Evolutionary conservation across 192 early-diverging fungal species (phyloP).

Genomic region (Coemansia sp.): DNA sequence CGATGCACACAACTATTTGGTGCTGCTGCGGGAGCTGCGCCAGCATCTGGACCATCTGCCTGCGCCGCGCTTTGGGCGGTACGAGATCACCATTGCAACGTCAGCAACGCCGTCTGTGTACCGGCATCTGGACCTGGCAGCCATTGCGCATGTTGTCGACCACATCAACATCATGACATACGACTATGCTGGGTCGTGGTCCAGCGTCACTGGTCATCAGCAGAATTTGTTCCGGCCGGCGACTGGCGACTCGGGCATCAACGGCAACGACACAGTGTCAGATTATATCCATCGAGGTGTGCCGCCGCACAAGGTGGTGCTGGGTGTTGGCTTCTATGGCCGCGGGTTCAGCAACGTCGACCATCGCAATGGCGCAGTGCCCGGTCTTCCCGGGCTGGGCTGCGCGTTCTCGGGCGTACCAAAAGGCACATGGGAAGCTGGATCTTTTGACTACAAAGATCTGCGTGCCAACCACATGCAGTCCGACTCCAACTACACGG

Average conservation of each 20-base stretch:
- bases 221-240: conserved; percentile 73
- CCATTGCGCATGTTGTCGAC: conserved; percentile 69
- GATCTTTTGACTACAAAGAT: conserved; percentile 86
- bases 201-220: conserved; percentile 75
- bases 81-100: conserved; percentile 70
- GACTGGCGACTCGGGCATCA: conserved; percentile 61
- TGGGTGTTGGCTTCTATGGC: conserved; percentile 91
- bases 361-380: conserved; percentile 44
- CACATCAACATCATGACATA: conserved; percentile 93
- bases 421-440: conserved; percentile 84
- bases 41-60: conserved; percentile 58
- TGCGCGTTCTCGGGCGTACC: conserved; percentile 69
- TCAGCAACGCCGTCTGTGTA: conserved; percentile 66
- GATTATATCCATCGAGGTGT: conserved; percentile 73
- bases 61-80: conserved; percentile 49
- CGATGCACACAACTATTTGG: conserved; percentile 79
- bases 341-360: conserved; percentile 87
- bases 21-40: conserved; percentile 73
- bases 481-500: conserved; percentile 60
- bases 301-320: conserved; percentile 78
- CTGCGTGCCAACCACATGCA: conserved; percentile 51
- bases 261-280: conserved; percentile 65
- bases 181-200: conserved; percentile 73
- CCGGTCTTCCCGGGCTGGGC: conserved; percentile 56
- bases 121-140: conserved; percentile 59